Evolutionary conservation across 306 rosid genomes (phyloP).

Genomic region (Abrus pulchellus): DNA sequence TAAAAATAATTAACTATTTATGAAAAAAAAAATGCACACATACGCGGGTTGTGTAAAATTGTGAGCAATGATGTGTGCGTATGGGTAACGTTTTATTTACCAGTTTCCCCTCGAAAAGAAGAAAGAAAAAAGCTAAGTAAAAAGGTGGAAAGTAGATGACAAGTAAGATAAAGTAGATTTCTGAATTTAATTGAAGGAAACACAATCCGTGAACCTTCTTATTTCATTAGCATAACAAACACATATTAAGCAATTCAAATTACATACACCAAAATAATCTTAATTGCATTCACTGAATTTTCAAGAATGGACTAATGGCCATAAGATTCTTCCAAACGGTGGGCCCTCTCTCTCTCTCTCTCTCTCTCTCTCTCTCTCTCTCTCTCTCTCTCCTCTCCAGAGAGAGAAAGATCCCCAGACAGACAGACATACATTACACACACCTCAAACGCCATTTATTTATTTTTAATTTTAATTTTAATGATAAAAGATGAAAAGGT

Average conservation of each 20-base stretch:
- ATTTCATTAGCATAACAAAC: not conserved
- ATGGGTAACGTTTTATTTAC: too few species aligned
- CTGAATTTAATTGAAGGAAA: not conserved
- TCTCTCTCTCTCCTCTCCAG: not conserved
- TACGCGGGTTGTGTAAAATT: too few species aligned
- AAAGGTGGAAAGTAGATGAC: not conserved
- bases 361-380: not conserved
- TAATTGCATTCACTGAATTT: not conserved
- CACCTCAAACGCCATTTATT: not conserved
- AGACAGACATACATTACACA: not conserved
- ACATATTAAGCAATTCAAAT: not conserved
- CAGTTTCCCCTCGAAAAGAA: too few species aligned
- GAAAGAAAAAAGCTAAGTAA: too few species aligned
- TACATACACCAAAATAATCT: not conserved
- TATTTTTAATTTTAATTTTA: not conserved
- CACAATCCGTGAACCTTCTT: slow-evolving; percentile 33
- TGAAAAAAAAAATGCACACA: too few species aligned
- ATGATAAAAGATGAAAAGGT: not conserved
- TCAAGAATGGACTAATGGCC: not conserved
- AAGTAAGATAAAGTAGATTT: slow-evolving; percentile 7
- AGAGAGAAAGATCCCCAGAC: not conserved
- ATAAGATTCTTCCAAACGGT: slow-evolving; percentile 27
- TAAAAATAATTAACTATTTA: too few species aligned
- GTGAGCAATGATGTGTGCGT: too few species aligned
- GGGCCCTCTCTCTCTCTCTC: not conserved